A percentile compares a stretch with the other conserved stretches of the same genome.
These are phyloP conservation scores for Hordeum vulgare DNA, from an alignment of 176 grass and related monocot genomes.

Conservation along the genomic window MorexV3_pseudomolecules_assembly NC_058524.1:16399588-16400087, in stretches of 20 bases:
- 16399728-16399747: background rate
- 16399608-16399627: conserved; percentile 44
- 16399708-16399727: background rate
- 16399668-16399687: conserved; percentile 8
- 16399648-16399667: background rate
- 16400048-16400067: conserved; percentile 64
- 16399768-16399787: background rate
- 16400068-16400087: conserved; percentile 83
- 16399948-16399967: conserved; percentile 53
- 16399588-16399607: background rate
- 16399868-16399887: background rate
- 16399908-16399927: conserved; percentile 26
- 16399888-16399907: conserved; percentile 23
- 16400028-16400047: conserved; percentile 59
- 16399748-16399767: background rate
- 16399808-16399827: background rate
- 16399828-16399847: background rate
- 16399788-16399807: background rate
- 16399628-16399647: conserved; percentile 30
- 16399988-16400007: conserved; percentile 76
- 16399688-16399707: background rate
- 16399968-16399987: conserved; percentile 66
- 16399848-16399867: background rate
- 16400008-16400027: conserved; percentile 70
- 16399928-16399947: background rate